A percentile compares a stretch with the other conserved stretches of the same genome.
phyloP scores from a whole-genome alignment of 2,329 filamentous ascomycete species.

The Verticillium klebahnii region DNA sequence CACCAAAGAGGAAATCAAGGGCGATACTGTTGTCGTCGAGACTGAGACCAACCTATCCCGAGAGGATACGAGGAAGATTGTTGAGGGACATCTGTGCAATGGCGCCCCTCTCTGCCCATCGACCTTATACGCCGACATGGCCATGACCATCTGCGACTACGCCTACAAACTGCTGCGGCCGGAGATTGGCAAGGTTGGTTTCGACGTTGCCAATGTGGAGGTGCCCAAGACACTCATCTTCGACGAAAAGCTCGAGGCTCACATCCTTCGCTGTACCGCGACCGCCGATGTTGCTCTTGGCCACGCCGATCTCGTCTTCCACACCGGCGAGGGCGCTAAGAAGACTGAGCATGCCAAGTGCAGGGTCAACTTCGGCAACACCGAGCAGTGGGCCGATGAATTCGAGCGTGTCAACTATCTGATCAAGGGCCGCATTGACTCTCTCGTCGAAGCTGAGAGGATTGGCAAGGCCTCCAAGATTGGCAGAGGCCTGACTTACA shows the following conservation, averaged over 20 bases:
- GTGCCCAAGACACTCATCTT: constrained; percentile 67
- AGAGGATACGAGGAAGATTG: constrained; percentile 53
- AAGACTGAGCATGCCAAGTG: constrained; percentile 58
- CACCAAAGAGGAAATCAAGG: constrained; percentile 57
- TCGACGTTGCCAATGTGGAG: constrained; percentile 64
- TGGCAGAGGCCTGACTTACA: constrained; percentile 73
- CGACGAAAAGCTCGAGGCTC: constrained; percentile 37
- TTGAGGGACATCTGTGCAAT: constrained; percentile 65
- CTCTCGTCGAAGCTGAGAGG: constrained; percentile 55
- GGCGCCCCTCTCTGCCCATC: constrained; percentile 63
- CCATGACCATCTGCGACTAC: constrained; percentile 58
- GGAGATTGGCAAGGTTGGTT: constrained; percentile 47
- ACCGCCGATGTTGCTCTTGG: constrained; percentile 53
- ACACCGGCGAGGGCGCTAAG: constrained; percentile 54
- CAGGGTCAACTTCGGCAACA: constrained; percentile 54
- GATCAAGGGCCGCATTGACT: constrained; percentile 58
- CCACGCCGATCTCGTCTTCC: constrained; percentile 51
- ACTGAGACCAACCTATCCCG: constrained; percentile 64
- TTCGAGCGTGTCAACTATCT: constrained; percentile 67
- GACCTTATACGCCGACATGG: constrained; percentile 54
- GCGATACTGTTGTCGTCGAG: constrained; percentile 53
- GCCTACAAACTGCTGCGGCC: constrained; percentile 59
- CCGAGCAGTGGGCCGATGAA: constrained; percentile 56
- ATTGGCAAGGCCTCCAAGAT: constrained; percentile 67
- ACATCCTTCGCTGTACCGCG: constrained; percentile 57